These are phyloP conservation scores for Withania somnifera DNA, from an alignment of 305 asterid species.

Conservation along the genomic window DNA sequence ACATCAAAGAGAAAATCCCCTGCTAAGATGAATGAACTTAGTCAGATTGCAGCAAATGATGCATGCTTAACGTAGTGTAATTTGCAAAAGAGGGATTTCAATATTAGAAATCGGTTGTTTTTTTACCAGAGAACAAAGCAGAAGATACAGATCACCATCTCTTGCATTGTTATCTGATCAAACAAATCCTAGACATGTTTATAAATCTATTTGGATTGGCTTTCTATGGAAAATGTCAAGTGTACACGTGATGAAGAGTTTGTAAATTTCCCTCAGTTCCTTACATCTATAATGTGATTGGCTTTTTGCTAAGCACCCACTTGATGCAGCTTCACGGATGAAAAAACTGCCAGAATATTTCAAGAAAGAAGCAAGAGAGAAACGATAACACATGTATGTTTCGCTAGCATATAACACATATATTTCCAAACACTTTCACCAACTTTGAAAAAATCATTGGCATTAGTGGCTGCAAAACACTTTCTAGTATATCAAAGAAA, in stretches of 20 bases:
- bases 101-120: no score
- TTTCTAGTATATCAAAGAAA: neutral
- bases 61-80: neutral
- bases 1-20: neutral
- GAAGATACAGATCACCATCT: neutral
- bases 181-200: no score
- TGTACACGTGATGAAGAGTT: neutral
- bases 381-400: neutral
- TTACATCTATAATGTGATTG: neutral
- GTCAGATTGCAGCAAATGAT: neutral
- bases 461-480: neutral
- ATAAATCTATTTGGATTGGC: neutral
- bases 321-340: neutral
- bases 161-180: neutral
- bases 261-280: neutral
- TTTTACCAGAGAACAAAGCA: neutral
- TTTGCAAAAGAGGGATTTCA: neutral
- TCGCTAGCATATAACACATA: neutral
- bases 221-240: neutral
- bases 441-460: neutral
- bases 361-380: neutral
- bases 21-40: neutral
- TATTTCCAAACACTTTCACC: neutral
- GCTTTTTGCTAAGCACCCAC: neutral
- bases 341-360: neutral